Percentiles rank a stretch among this genome's conserved stretches.
phyloP scores from a whole-genome alignment of 2,329 filamentous ascomycete species.

The Fusarium mangiferae region DNA sequence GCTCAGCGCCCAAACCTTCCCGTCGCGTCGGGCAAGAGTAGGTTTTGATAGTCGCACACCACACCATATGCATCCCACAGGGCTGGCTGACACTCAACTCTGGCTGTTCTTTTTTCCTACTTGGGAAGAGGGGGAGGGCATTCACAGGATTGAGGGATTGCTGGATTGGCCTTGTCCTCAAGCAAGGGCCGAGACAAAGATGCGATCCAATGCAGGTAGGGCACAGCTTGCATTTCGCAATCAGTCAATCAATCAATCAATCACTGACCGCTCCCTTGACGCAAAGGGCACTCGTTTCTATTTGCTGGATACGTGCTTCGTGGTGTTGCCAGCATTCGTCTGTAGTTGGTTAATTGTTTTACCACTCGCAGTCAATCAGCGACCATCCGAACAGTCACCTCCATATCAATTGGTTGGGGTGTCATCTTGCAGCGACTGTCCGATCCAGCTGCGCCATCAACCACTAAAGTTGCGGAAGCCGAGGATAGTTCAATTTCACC shows the following conservation, averaged over 20 bases:
- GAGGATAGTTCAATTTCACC: slow-evolving; percentile 26
- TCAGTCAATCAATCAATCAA: neutral
- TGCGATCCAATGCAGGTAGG: slow-evolving; percentile 28
- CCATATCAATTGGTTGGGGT: slow-evolving; percentile 19
- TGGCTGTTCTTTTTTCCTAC: slow-evolving; percentile 14
- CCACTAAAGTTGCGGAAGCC: slow-evolving; percentile 12
- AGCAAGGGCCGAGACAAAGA: slow-evolving; percentile 16
- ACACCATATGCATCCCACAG: slow-evolving; percentile 13
- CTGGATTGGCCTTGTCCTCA: slow-evolving; percentile 13
- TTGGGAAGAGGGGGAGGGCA: slow-evolving; percentile 14
- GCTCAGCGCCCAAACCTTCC: slow-evolving; percentile 19
- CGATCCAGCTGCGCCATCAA: slow-evolving; percentile 18
- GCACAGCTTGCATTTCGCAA: slow-evolving; percentile 15
- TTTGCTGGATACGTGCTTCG: slow-evolving; percentile 20
- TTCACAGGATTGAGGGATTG: slow-evolving; percentile 5
- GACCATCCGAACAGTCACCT: slow-evolving; percentile 14
- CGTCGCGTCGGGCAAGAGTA: slow-evolving; percentile 16
- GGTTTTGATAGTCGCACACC: slow-evolving; percentile 21
- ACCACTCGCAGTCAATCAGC: neutral
- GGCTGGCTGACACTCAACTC: slow-evolving; percentile 11
- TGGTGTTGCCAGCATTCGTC: slow-evolving; percentile 17
- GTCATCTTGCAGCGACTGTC: slow-evolving; percentile 25
- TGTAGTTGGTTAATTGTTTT: slow-evolving; percentile 19
- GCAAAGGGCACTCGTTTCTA: slow-evolving; percentile 18
- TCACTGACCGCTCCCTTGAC: slow-evolving; percentile 30